phyloP scores from a whole-genome alignment of 192 early-diverging fungal species.

The Coemansia sp. region DNA sequence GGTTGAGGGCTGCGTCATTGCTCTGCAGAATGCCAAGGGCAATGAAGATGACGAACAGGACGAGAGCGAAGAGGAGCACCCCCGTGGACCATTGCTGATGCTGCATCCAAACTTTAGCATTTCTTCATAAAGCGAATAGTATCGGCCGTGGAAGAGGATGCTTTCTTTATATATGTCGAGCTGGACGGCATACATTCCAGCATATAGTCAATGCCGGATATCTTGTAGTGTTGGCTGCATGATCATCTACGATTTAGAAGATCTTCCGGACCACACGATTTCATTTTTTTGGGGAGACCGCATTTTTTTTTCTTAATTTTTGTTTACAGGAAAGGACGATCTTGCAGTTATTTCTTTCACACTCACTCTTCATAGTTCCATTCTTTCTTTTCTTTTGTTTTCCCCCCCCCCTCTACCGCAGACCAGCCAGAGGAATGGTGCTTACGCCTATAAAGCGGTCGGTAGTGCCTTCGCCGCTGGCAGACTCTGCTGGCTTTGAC shows the following conservation, averaged over 20 bases:
- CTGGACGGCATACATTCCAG: too few relatives aligned
- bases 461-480: slow-evolving; percentile 35
- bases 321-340: too few relatives aligned
- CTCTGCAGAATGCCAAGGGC: slow-evolving; percentile 18
- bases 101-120: slow-evolving; percentile 54
- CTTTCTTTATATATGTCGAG: too few relatives aligned
- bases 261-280: too few relatives aligned
- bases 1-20: slow-evolving; percentile 59
- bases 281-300: too few relatives aligned
- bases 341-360: background rate
- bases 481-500: slow-evolving; percentile 22
- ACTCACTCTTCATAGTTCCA: background rate
- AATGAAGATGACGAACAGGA: background rate
- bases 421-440: slow-evolving; percentile 24
- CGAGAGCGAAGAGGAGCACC: background rate
- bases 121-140: slow-evolving; percentile 17
- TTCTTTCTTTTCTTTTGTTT: slow-evolving; percentile 4
- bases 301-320: too few relatives aligned
- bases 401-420: background rate
- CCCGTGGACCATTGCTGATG: slow-evolving; percentile 36
- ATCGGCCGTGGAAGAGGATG: too few relatives aligned
- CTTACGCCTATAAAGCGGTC: slow-evolving; percentile 29
- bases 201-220: too few relatives aligned
- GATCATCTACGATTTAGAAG: too few relatives aligned
- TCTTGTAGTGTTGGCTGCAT: too few relatives aligned